Percentiles rank a stretch among this genome's conserved stretches.
phyloP scores from a whole-genome alignment of 2,329 filamentous ascomycete genomes.

The Macrophomina pseudophaseolina region DNA sequence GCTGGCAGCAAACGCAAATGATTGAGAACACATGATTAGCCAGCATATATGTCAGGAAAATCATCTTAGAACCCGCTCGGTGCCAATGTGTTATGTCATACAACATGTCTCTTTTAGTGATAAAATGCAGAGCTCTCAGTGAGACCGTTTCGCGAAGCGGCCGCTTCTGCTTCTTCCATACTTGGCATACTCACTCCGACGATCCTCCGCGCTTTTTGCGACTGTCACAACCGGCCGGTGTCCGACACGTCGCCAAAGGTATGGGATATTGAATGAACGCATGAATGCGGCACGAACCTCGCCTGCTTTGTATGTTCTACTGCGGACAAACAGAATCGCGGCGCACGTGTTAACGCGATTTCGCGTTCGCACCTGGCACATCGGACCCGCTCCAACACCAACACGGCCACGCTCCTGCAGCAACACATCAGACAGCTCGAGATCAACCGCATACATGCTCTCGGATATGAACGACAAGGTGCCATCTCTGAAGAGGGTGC shows the following conservation, averaged over 20 bases:
- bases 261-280: background rate
- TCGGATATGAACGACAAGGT: conserved; percentile 20
- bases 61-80: too few species aligned
- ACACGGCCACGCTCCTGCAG: background rate
- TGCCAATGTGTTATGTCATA: too few species aligned
- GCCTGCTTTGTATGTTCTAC: background rate
- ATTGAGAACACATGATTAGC: too few species aligned
- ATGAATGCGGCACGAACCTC: background rate
- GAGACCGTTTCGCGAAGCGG: too few species aligned
- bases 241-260: too few species aligned
- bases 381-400: background rate
- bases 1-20: too few species aligned
- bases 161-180: background rate
- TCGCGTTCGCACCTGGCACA: conserved; percentile 31
- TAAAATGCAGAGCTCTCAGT: too few species aligned
- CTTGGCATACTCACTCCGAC: background rate
- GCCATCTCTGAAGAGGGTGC: conserved; percentile 41
- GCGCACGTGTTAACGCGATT: conserved; percentile 41
- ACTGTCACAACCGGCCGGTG: too few species aligned
- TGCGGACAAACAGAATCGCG: background rate
- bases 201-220: too few species aligned
- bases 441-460: background rate
- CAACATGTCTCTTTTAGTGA: too few species aligned
- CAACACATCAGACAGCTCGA: background rate
- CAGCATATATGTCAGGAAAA: too few species aligned